phyloP scores from a whole-genome alignment of 2,329 filamentous ascomycete species.

The Xylariaceae sp. region DNA sequence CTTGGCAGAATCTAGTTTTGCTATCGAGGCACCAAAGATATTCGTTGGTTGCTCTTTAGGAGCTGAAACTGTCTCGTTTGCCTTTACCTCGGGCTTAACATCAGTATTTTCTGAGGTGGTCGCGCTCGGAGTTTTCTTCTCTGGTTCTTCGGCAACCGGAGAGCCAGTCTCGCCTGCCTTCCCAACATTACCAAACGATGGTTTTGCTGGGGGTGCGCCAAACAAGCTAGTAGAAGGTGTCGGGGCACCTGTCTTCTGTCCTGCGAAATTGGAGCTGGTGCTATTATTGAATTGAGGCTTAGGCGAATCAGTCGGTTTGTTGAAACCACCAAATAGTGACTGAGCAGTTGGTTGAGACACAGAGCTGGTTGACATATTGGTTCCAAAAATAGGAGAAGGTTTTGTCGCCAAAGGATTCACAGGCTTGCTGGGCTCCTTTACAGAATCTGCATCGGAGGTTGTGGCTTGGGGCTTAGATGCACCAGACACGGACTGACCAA shows the following conservation, averaged over 20 bases:
- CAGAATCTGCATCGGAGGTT: conserved; percentile 8
- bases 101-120: conserved; percentile 3
- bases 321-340: conserved; percentile 27
- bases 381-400: conserved; percentile 25
- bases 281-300: conserved; percentile 24
- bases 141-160: conserved; percentile 13
- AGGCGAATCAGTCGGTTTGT: conserved; percentile 19
- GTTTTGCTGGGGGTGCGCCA: conserved; percentile 10
- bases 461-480: conserved; percentile 13
- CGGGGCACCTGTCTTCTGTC: conserved; percentile 23
- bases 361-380: conserved; percentile 9
- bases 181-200: conserved; percentile 18
- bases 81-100: conserved; percentile 4
- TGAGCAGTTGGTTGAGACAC: conserved; percentile 12
- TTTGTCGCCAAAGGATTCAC: conserved; percentile 36
- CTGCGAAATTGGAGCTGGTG: conserved; percentile 28
- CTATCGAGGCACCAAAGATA: conserved; percentile 13
- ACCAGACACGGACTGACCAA: conserved; percentile 20
- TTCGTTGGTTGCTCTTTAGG: conserved; percentile 9
- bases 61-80: conserved; percentile 8
- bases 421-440: conserved; percentile 36
- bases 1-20: conserved; percentile 15
- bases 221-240: conserved; percentile 21
- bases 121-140: conserved; percentile 6
- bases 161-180: conserved; percentile 13